A percentile compares a stretch with the other conserved stretches of the same genome.
These are phyloP conservation scores for Pleomassaria siparia DNA, from an alignment of 2,329 filamentous ascomycete genomes.

Conservation along the genomic window DNA sequence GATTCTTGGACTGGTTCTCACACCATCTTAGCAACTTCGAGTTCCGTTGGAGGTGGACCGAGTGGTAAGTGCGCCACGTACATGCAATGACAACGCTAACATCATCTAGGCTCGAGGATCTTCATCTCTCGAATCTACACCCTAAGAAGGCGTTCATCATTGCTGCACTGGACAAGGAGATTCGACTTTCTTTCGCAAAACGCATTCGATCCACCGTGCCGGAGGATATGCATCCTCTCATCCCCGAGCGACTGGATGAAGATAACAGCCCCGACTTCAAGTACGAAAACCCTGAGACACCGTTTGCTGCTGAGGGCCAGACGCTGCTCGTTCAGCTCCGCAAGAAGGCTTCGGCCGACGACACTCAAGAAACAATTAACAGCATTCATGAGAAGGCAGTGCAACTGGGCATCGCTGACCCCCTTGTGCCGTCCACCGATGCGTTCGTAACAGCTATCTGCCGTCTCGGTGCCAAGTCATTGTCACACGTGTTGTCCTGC, in stretches of 20 bases:
- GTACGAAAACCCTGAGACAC: constrained; percentile 74
- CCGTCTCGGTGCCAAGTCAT: constrained; percentile 89
- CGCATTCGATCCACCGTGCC: constrained; percentile 93
- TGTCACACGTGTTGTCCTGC: constrained; percentile 92
- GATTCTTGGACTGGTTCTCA: constrained; percentile 96
- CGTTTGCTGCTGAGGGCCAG: constrained; percentile 81
- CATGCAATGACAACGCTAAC: constrained; percentile 11
- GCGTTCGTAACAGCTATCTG: constrained; percentile 93
- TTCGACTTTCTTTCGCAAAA: constrained; percentile 92
- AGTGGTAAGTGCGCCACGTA: constrained; percentile 64
- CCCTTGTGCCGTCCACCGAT: constrained; percentile 84
- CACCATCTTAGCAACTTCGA: constrained; percentile 99
- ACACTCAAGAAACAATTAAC: constrained; percentile 79
- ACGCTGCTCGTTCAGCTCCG: constrained; percentile 77
- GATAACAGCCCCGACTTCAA: constrained; percentile 96
- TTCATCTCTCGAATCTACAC: constrained; percentile 73
- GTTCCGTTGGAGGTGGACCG: constrained; percentile 98
- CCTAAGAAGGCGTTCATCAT: constrained; percentile 92
- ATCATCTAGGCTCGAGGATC: constrained; percentile 68
- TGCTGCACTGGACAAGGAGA: constrained; percentile 92
- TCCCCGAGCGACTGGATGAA: constrained; percentile 85
- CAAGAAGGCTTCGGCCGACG: constrained; percentile 81
- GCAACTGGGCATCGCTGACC: constrained; percentile 68
- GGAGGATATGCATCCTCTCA: constrained; percentile 76
- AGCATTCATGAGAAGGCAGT: constrained; percentile 78